A percentile compares a stretch with the other conserved stretches of the same genome.
Evolutionary conservation across 345 rosid species (phyloP).

Genomic region (Euclidium syriacum): DNA sequence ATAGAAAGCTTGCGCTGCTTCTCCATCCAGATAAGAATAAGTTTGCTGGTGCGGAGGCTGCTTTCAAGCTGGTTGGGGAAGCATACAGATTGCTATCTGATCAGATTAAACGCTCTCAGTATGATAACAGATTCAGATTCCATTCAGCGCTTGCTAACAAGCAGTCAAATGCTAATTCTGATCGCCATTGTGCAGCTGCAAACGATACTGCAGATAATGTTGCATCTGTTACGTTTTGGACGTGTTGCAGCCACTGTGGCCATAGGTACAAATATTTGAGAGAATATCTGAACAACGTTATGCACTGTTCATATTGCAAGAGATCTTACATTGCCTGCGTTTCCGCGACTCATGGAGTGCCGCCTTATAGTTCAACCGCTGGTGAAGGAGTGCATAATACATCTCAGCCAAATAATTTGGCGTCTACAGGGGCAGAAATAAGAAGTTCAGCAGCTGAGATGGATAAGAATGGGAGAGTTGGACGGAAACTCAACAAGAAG

Average conservation of each 20-base stretch:
- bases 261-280: constrained; percentile 40
- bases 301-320: constrained; percentile 55
- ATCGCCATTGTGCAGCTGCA: constrained; percentile 23
- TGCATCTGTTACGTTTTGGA: constrained; percentile 48
- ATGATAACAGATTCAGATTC: constrained; percentile 49
- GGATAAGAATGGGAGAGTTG: constrained; percentile 10
- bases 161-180: constrained; percentile 38
- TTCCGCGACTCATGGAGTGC: constrained; percentile 34
- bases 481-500: background rate
- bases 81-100: constrained; percentile 64
- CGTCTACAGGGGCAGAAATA: constrained; percentile 22
- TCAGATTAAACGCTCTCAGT: constrained; percentile 39
- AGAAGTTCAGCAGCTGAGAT: constrained; percentile 14
- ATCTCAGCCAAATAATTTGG: constrained; percentile 27
- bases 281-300: constrained; percentile 26
- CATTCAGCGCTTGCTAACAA: constrained; percentile 15
- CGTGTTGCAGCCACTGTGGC: constrained; percentile 54
- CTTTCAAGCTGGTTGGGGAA: constrained; percentile 90
- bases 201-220: constrained; percentile 34
- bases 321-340: constrained; percentile 42
- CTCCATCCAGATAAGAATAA: constrained; percentile 96
- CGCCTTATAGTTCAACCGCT: constrained; percentile 26
- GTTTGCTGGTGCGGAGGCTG: constrained; percentile 83
- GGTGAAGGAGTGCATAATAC: constrained; percentile 29
- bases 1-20: constrained; percentile 64